Base-by-base conservation (phyloP, 768 basidiomycete genomes). In the Leccinum variicolor region DNA sequence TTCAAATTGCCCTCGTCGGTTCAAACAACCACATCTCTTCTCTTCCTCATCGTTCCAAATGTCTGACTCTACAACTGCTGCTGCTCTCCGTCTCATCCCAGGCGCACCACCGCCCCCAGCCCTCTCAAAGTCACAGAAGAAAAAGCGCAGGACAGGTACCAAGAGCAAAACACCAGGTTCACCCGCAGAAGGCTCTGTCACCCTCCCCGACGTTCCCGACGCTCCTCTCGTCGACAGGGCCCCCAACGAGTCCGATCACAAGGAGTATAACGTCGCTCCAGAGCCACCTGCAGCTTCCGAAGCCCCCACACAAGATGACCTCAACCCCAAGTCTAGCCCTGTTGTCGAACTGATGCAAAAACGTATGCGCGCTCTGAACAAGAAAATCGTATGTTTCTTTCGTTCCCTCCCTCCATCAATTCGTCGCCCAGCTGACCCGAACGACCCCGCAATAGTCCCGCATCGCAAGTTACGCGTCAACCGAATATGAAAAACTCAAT, bases 321-420 rank as follows among this genome's bases (percentile, higher is more conserved):
- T 68, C 50, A 59, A 64, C 57, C 64, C 77, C 57, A 89, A 85
- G 69, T 73, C 70, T 17, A 89, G 87, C 60, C 86, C 92, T 8
- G 80, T 89, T 55, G 83, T 88, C 52, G 92, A 94, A 48, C 81
- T 95, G 60, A 75, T 95, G 60, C 78, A 79, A 66, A 94, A 93
- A 75, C 82, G 92, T 51, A 73, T 91, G 66, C 90, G 91, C 62
- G 77, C 81, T 39, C 80, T 90, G 21, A 80, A 79, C 54, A 94
- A 94, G 79, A 95, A 94, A 75, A 90, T 94, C 61, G 92, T 91
- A 69, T 63, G 84, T 76, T 17, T 23, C 29, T 29, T 49, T 75
- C 63, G 19, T 62, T 33, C 48, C 53, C 25, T 41, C 36, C 25
- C 34, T 5, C 19, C 26, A 14, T 31, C 26, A 48, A 48, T 17